Evolutionary conservation across 2,329 filamentous ascomycete genomes (phyloP), one percentile per base, ranked within the genome.

Genomic region (Domatiomyces globalis): DNA sequence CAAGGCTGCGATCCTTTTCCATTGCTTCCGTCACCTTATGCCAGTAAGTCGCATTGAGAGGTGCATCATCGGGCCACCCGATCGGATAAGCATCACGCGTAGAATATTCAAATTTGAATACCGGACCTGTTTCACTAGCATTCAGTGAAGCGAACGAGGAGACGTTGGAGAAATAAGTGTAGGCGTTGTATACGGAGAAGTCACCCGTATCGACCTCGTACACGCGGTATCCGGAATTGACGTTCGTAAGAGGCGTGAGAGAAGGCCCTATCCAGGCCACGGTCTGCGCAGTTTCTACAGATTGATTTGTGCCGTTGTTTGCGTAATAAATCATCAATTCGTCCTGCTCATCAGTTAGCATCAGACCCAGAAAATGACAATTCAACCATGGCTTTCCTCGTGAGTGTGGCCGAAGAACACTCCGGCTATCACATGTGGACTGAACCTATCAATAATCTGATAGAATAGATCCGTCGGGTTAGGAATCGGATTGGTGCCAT

Each of bases 11-110:
- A 50, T 79, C 70, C 25, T 57, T 63, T 60, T 76, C 74, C 75
- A 79, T 79, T 1, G 72, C 74, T 56, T 77, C 75, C 0, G 76
- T 79, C 4, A 79, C 73, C 10, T 63, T 63, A 53, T 80, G 76
- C 77, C 77, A 80, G 61, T 79, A 80, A 0, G 75, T 79, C 0
- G 74, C 75, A 54, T 80, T 79, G 39, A 80, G 62, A 2, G 77
- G 77, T 0, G 72, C 75, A 45, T 68, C 60, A 1, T 53, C 56
- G 2, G 73, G 69, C 74, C 74, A 77, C 2, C 58, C 60, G 1
- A 69, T 67, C 0, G 67, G 66, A 51, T 77, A 78, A 0, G 70
- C 66, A 2, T 75, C 70, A 2, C 75, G 67, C 0, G 74, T 75
- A 0, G 71, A 73, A 58, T 78, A 78, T 52, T 77, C 74, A 49